Evolutionary conservation across 176 grass and related monocot genomes (phyloP).

Genomic region (Oryza officinalis): DNA sequence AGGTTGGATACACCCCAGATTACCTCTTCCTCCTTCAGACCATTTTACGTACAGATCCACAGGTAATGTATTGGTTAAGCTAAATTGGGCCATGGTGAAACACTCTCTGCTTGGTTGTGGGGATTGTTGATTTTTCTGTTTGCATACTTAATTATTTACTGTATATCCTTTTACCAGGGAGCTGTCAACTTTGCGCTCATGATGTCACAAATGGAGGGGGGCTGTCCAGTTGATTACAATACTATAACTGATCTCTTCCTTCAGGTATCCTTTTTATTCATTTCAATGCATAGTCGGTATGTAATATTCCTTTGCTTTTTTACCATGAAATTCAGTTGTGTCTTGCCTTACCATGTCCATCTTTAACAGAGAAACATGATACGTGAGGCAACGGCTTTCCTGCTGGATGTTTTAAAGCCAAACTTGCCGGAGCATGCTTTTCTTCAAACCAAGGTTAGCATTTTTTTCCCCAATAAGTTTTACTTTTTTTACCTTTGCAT

Average conservation of each 20-base stretch:
- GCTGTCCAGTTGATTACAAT: conserved; percentile 95
- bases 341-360: conserved; percentile 23
- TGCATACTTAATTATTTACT: conserved; percentile 7
- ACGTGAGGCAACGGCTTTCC: conserved; percentile 91
- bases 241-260: conserved; percentile 98
- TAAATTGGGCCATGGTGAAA: neutral
- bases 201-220: conserved; percentile 99
- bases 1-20: conserved; percentile 95
- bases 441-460: conserved; percentile 91
- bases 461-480: neutral
- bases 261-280: conserved; percentile 61
- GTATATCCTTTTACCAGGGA: conserved; percentile 49
- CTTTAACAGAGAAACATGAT: conserved; percentile 84
- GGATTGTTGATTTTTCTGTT: conserved; percentile 21
- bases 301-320: conserved; percentile 1
- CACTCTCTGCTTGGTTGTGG: conserved; percentile 20
- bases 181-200: conserved; percentile 97
- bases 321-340: conserved; percentile 3
- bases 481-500: neutral
- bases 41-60: conserved; percentile 89
- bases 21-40: conserved; percentile 96
- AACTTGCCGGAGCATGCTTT: conserved; percentile 94
- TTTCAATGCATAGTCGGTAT: conserved; percentile 30
- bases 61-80: conserved; percentile 55
- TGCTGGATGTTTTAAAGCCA: conserved; percentile 95